These are phyloP conservation scores for Lizonia empirigonia DNA, from an alignment of 2,329 filamentous ascomycete species.

Conservation along the genomic window DNA sequence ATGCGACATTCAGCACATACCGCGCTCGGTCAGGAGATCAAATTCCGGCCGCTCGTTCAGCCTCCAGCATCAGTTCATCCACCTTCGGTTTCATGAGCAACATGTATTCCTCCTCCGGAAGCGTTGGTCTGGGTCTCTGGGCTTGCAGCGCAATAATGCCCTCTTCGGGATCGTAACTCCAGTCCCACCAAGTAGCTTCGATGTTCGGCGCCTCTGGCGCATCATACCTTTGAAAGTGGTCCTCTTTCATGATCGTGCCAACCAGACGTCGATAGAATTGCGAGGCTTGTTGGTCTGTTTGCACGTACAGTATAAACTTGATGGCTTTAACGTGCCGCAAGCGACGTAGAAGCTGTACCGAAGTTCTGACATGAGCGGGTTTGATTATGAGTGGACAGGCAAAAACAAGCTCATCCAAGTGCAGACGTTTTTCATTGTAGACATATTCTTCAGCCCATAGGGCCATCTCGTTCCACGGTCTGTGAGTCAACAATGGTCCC, in stretches of 20 bases:
- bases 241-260: slow-evolving; percentile 49
- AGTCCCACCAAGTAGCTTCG: slow-evolving; percentile 50
- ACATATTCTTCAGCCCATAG: slow-evolving; percentile 44
- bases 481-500: slow-evolving; percentile 20
- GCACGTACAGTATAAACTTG: slow-evolving; percentile 41
- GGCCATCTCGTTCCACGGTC: slow-evolving; percentile 31
- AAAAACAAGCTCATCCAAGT: slow-evolving; percentile 34
- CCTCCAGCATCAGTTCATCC: slow-evolving; percentile 36
- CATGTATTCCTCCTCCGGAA: slow-evolving; percentile 49
- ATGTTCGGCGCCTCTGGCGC: slow-evolving; percentile 30
- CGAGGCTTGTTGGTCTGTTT: background rate
- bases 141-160: slow-evolving; percentile 42
- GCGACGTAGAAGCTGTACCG: slow-evolving; percentile 40
- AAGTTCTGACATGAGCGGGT: slow-evolving; percentile 39
- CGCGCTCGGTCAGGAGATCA: background rate
- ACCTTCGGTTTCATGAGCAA: slow-evolving; percentile 45
- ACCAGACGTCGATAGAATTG: slow-evolving; percentile 43
- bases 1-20: background rate
- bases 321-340: slow-evolving; percentile 43
- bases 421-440: slow-evolving; percentile 38
- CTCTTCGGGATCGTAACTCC: slow-evolving; percentile 39
- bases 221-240: slow-evolving; percentile 50
- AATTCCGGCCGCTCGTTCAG: background rate
- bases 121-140: slow-evolving; percentile 29
- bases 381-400: slow-evolving; percentile 30